Percentiles rank a stretch among this genome's conserved stretches.
phyloP scores from a whole-genome alignment of 345 rosid species.

The Eutrema yunnanense region DNA sequence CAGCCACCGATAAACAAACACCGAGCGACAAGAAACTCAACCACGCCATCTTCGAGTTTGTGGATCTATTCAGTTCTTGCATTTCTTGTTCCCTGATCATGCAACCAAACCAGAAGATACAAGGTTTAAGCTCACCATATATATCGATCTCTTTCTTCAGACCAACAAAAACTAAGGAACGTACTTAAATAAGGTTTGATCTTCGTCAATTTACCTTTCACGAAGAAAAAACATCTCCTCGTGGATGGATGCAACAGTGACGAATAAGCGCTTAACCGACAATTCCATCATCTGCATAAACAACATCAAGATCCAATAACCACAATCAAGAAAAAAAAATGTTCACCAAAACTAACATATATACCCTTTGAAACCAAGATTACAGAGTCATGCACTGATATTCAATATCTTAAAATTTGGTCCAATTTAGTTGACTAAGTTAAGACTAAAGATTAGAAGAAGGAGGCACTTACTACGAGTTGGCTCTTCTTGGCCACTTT shows the following conservation, averaged over 20 bases:
- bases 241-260: constrained; percentile 52
- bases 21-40: constrained; percentile 7
- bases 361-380: neutral
- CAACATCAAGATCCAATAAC: neutral
- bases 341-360: neutral
- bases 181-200: neutral
- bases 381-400: neutral
- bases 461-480: constrained; percentile 48
- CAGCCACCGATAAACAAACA: constrained; percentile 25
- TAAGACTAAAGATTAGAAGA: neutral
- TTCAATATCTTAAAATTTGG: too few relatives aligned
- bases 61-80: constrained; percentile 15
- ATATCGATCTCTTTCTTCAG: neutral
- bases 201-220: constrained; percentile 46
- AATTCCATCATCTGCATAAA: constrained; percentile 55
- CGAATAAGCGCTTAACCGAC: constrained; percentile 59
- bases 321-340: neutral
- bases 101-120: neutral
- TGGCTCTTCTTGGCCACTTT: constrained; percentile 78
- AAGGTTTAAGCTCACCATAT: neutral
- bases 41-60: constrained; percentile 29
- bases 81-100: constrained; percentile 18
- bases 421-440: neutral
- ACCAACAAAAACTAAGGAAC: neutral
- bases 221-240: constrained; percentile 81